phyloP scores from a whole-genome alignment of 2,329 filamentous ascomycete genomes.

The Fusarium duplospermum region DNA sequence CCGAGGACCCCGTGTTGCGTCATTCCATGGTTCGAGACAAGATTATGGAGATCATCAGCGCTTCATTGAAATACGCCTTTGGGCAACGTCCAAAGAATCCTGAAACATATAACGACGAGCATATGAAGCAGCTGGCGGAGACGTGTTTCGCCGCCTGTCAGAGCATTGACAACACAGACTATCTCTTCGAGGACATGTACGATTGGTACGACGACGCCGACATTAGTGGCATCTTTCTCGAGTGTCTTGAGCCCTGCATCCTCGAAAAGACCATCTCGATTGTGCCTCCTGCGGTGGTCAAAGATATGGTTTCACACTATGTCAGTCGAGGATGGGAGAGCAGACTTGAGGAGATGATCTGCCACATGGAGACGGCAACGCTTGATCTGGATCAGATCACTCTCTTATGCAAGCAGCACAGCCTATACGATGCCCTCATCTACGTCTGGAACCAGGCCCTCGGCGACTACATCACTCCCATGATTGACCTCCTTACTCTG shows the following conservation, averaged over 20 bases:
- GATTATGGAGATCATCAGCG: constrained; percentile 91
- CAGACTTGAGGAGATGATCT: constrained; percentile 92
- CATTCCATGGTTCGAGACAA: constrained; percentile 89
- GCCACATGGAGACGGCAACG: constrained; percentile 88
- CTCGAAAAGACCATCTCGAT: constrained; percentile 79
- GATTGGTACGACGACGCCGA: constrained; percentile 87
- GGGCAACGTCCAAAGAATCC: constrained; percentile 68
- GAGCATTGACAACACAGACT: constrained; percentile 80
- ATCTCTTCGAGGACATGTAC: constrained; percentile 91
- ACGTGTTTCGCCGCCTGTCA: constrained; percentile 88
- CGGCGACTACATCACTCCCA: constrained; percentile 87
- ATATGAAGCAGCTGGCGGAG: constrained; percentile 82
- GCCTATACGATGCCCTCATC: constrained; percentile 92
- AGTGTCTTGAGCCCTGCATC: constrained; percentile 89
- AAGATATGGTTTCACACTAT: constrained; percentile 86
- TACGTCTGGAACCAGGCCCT: constrained; percentile 97
- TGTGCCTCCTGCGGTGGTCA: constrained; percentile 85
- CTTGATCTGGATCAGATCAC: constrained; percentile 96
- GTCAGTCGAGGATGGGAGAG: constrained; percentile 79
- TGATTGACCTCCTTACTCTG: constrained; percentile 85
- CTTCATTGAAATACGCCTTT: constrained; percentile 91
- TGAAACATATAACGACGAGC: constrained; percentile 61
- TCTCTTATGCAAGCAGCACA: constrained; percentile 87
- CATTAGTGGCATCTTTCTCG: constrained; percentile 81
- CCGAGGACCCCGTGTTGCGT: constrained; percentile 80